These are phyloP conservation scores for Patellifolia procumbens DNA, from an alignment of 179 eudicot species.

Conservation along the genomic window DNA sequence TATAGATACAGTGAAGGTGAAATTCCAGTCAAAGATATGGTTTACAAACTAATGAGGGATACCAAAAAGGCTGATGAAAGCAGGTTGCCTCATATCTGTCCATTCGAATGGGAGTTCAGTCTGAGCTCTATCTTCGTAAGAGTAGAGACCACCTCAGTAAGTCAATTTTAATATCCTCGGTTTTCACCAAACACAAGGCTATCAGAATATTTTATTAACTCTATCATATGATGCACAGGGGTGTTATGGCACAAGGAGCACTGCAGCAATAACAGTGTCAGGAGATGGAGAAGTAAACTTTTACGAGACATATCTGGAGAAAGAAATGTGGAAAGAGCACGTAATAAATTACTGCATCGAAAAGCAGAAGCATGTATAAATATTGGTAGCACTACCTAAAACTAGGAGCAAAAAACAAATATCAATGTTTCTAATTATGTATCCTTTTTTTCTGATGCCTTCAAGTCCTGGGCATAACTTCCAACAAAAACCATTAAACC, in stretches of 20 bases:
- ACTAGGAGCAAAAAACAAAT: not conserved
- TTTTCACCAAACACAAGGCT: not conserved
- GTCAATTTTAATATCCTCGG: not conserved
- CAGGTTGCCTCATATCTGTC: conserved; percentile 41
- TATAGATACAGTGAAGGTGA: conserved; percentile 27
- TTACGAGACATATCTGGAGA: conserved; percentile 66
- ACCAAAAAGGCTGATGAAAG: conserved; percentile 39
- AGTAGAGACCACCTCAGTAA: conserved; percentile 39
- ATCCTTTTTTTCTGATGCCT: not conserved
- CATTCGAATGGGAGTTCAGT: conserved; percentile 37
- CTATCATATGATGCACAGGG: conserved; percentile 38
- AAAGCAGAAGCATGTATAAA: conserved; percentile 21
- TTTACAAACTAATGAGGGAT: conserved; percentile 38
- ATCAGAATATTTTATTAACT: conserved; percentile 5
- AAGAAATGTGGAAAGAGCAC: conserved; percentile 60
- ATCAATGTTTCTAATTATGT: not conserved
- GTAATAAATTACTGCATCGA: conserved; percentile 39
- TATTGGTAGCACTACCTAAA: not conserved
- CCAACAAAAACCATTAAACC: not conserved
- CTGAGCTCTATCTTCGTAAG: conserved; percentile 44
- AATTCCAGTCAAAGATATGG: conserved; percentile 39
- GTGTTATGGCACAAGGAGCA: conserved; percentile 72
- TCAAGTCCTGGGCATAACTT: not conserved
- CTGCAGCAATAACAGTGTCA: conserved; percentile 52
- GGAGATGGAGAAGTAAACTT: conserved; percentile 54